These are phyloP conservation scores for Mollisiaceae sp. DNA, from an alignment of 2,329 filamentous ascomycete genomes.

Conservation along the genomic window DNA sequence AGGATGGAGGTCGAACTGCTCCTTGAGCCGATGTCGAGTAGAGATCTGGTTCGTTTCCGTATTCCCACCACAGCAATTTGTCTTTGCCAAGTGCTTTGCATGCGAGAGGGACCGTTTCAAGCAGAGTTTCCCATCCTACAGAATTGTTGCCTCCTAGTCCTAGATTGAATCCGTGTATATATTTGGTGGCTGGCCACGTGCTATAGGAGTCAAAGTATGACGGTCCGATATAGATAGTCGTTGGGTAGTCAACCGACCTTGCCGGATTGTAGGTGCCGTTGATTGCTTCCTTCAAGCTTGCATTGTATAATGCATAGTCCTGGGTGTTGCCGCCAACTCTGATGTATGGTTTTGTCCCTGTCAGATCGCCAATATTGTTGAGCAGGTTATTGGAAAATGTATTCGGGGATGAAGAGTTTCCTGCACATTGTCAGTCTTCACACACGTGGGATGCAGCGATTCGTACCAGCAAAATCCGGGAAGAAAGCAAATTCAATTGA, in stretches of 20 bases:
- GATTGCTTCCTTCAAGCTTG: slow-evolving; percentile 53
- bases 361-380: slow-evolving; percentile 58
- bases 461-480: slow-evolving; percentile 46
- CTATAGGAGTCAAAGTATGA: slow-evolving; percentile 67
- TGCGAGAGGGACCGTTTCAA: slow-evolving; percentile 59
- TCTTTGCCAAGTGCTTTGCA: slow-evolving; percentile 59
- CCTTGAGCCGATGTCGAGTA: slow-evolving; percentile 58
- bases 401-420: slow-evolving; percentile 61
- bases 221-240: slow-evolving; percentile 63
- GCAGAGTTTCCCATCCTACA: slow-evolving; percentile 55
- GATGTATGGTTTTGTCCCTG: slow-evolving; percentile 63
- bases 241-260: slow-evolving; percentile 63
- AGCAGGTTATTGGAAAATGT: slow-evolving; percentile 64
- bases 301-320: slow-evolving; percentile 66
- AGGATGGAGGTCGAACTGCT: slow-evolving; percentile 55
- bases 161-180: slow-evolving; percentile 66
- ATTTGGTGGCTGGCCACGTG: slow-evolving; percentile 60
- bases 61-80: slow-evolving; percentile 62
- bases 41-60: slow-evolving; percentile 69
- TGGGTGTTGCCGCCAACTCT: slow-evolving; percentile 72
- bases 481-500: slow-evolving; percentile 59
- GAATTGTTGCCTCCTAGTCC: slow-evolving; percentile 56
- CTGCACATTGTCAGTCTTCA: slow-evolving; percentile 35
- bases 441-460: background rate
- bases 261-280: slow-evolving; percentile 57